Evolutionary conservation across 2,329 filamentous ascomycete genomes (phyloP).

Genomic region (Colletotrichum melonis): DNA sequence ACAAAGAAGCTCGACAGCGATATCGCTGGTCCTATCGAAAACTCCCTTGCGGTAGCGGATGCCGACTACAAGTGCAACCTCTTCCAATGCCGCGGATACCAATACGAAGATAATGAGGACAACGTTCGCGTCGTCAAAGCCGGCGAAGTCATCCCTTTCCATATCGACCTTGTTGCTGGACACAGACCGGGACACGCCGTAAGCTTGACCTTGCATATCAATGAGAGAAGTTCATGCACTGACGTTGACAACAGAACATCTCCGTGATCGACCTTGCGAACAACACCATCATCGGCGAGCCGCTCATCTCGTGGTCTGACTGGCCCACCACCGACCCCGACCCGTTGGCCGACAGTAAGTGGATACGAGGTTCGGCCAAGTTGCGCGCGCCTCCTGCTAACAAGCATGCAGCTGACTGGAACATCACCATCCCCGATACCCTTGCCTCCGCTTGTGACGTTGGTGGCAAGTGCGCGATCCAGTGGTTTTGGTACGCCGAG

Average conservation of each 20-base stretch:
- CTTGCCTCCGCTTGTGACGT: conserved; percentile 57
- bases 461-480: conserved; percentile 60
- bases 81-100: conserved; percentile 44
- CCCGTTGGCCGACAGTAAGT: conserved; percentile 33
- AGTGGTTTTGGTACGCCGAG: conserved; percentile 72
- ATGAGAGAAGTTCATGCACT: conserved; percentile 34
- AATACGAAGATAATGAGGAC: conserved; percentile 44
- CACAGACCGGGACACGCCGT: conserved; percentile 47
- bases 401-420: conserved; percentile 54
- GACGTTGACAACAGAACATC: conserved; percentile 51
- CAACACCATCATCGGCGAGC: conserved; percentile 59
- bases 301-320: conserved; percentile 56
- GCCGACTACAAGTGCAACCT: conserved; percentile 41
- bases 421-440: conserved; percentile 63
- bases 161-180: conserved; percentile 51
- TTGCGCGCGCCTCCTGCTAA: conserved; percentile 38
- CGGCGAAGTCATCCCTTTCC: conserved; percentile 50
- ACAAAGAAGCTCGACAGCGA: conserved; percentile 38
- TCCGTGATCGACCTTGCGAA: conserved; percentile 58
- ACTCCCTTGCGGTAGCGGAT: conserved; percentile 40
- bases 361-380: conserved; percentile 45
- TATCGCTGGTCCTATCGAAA: conserved; percentile 43
- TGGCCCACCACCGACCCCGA: conserved; percentile 35
- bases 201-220: background rate
- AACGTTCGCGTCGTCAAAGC: conserved; percentile 41